Percentiles rank a stretch among this genome's conserved stretches.
phyloP scores from a whole-genome alignment of 1,284 basidiomycete genomes.

The Bondarzewia mesenterica region DNA sequence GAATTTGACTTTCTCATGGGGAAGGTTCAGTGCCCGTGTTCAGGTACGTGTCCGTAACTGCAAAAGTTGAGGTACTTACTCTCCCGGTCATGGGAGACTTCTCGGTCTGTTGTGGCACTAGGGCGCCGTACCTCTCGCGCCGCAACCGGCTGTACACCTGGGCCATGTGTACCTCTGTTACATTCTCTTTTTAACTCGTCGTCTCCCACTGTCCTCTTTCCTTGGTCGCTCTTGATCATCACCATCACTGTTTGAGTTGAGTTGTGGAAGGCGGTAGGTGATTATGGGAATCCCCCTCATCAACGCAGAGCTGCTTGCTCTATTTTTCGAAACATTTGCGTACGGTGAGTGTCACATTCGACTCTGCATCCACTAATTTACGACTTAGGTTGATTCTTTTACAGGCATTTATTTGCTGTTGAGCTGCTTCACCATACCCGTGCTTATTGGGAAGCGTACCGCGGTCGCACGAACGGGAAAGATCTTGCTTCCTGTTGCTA shows the following conservation, averaged over 20 bases:
- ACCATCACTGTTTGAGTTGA: background rate
- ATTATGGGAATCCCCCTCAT: background rate
- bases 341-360: background rate
- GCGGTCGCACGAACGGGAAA: background rate
- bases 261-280: background rate
- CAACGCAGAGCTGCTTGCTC: conserved; percentile 1
- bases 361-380: background rate
- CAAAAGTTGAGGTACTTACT: background rate
- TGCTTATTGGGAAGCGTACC: background rate
- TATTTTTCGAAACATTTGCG: background rate
- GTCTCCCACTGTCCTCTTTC: background rate
- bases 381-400: background rate
- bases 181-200: background rate
- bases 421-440: background rate
- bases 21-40: background rate
- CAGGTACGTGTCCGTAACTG: background rate
- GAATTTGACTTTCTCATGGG: background rate
- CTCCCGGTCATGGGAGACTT: background rate
- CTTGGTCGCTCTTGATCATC: background rate
- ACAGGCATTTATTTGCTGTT: background rate
- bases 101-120: background rate
- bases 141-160: background rate
- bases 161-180: background rate
- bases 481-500: background rate
- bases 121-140: too few species aligned